Evolutionary conservation across 129 eudicot species (phyloP).

Genomic region (Centaurea solstitialis): DNA sequence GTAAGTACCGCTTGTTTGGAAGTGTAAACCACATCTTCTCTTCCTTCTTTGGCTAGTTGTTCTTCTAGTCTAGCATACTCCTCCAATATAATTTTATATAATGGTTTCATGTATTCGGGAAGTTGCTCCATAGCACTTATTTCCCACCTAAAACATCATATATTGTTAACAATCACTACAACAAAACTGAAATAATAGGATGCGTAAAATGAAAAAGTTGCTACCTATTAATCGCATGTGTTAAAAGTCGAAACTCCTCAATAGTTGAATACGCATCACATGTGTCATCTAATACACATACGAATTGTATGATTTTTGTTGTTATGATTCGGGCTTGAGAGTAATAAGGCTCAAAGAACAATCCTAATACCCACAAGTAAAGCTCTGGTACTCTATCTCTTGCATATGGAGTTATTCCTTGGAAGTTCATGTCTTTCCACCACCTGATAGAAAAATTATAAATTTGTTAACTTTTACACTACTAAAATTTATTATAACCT

Average conservation of each 20-base stretch:
- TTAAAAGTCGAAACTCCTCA: slow-evolving; percentile 21
- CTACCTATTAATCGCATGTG: not conserved
- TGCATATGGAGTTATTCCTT: slow-evolving; percentile 8
- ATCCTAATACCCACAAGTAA: slow-evolving; percentile 18
- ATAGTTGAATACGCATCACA: slow-evolving; percentile 11
- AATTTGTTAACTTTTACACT: too few relatives aligned
- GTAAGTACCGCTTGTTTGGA: slow-evolving; percentile 22
- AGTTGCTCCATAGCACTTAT: slow-evolving; percentile 20
- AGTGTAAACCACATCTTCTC: not conserved
- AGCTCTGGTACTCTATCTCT: slow-evolving; percentile 39
- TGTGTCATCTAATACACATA: slow-evolving; percentile 13
- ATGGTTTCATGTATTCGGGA: slow-evolving; percentile 27
- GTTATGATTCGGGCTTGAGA: not conserved
- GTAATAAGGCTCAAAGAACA: too few relatives aligned
- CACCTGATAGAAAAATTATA: slow-evolving; percentile 20
- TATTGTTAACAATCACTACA: too few relatives aligned
- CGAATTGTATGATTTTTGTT: slow-evolving; percentile 19
- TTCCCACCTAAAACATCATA: slow-evolving; percentile 30
- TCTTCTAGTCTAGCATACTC: not conserved
- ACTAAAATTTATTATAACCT: too few relatives aligned
- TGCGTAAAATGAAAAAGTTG: not conserved
- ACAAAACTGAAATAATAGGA: too few relatives aligned
- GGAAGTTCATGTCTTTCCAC: slow-evolving; percentile 36
- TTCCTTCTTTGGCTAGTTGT: slow-evolving; percentile 11
- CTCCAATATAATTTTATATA: slow-evolving; percentile 4